A percentile compares a stretch with the other conserved stretches of the same genome.
Conservation (phyloP, 768 basidiomycete species). For the Termitomyces titanicus region DNA sequence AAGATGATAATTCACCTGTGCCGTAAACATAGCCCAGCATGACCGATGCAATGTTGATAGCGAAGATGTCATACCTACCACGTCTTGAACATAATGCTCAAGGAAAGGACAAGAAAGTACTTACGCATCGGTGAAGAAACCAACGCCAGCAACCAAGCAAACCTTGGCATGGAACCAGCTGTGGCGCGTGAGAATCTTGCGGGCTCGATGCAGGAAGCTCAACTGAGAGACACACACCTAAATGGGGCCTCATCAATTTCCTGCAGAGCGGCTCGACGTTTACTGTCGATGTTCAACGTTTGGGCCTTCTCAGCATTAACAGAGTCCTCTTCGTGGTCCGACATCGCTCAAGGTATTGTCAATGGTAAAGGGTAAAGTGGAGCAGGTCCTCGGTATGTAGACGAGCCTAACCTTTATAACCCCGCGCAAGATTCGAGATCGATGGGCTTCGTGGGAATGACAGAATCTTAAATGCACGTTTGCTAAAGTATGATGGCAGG, state of each 20-base stretch:
- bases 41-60: conserved; percentile 78
- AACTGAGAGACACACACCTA: conserved; percentile 42
- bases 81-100: not conserved
- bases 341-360: conserved; percentile 9
- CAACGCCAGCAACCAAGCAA: conserved; percentile 67
- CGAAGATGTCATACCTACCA: conserved; percentile 76
- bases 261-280: conserved; percentile 72
- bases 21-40: conserved; percentile 87
- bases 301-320: conserved; percentile 19
- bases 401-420: too few species aligned
- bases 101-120: conserved; percentile 14
- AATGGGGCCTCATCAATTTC: conserved; percentile 87
- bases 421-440: too few species aligned
- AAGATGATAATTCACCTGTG: conserved; percentile 17
- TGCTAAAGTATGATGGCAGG: too few species aligned
- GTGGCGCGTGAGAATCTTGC: not conserved
- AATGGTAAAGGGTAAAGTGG: not conserved
- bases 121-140: conserved; percentile 87
- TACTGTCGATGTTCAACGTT: conserved; percentile 54
- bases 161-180: conserved; percentile 87
- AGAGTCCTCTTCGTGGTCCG: conserved; percentile 36
- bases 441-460: too few species aligned
- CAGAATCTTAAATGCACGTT: too few species aligned
- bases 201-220: not conserved
- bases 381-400: not conserved